A percentile compares a stretch with the other conserved stretches of the same genome.
phyloP scores from a whole-genome alignment of 2,329 filamentous ascomycete genomes.

The Ceratocystiopsis brevicomis region DNA sequence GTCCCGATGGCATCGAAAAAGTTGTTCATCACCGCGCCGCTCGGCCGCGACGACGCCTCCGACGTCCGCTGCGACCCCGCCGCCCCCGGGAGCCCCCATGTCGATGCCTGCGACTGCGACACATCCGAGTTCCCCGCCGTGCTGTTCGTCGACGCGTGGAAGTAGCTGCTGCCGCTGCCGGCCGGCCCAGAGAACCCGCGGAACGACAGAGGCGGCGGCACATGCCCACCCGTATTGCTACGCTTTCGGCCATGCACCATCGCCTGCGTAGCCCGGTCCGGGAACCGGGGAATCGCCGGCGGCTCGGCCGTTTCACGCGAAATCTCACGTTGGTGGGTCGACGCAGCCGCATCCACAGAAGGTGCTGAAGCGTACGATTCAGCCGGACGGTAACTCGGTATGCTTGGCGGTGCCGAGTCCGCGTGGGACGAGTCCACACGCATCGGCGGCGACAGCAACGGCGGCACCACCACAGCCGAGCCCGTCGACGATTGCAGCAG shows the following conservation, averaged over 20 bases:
- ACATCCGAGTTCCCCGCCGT: constrained; percentile 41
- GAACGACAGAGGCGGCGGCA: constrained; percentile 51
- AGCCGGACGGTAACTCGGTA: constrained; percentile 24
- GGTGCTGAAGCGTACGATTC: constrained; percentile 20
- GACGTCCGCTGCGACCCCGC: constrained; percentile 29
- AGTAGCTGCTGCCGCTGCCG: constrained; percentile 20
- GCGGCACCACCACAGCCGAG: constrained; percentile 7
- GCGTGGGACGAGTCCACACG: constrained; percentile 12
- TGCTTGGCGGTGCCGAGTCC: constrained; percentile 30
- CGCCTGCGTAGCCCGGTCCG: constrained; percentile 24
- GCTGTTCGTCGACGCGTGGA: constrained; percentile 33
- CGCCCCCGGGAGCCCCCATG: constrained; percentile 11
- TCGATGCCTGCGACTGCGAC: constrained; percentile 28
- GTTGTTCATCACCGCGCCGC: constrained; percentile 22
- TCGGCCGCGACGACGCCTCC: constrained; percentile 31
- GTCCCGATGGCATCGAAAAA: constrained; percentile 84
- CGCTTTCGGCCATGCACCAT: constrained; percentile 59
- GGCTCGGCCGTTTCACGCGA: constrained; percentile 48
- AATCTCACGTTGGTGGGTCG: constrained; percentile 26
- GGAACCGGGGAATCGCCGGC: constrained; percentile 52
- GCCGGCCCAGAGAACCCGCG: constrained; percentile 52
- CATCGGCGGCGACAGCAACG: constrained; percentile 8
- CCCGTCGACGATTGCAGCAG: constrained; percentile 9
- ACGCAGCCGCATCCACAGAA: constrained; percentile 9
- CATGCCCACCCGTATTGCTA: constrained; percentile 69